These are phyloP conservation scores for Multifurca ochricompacta DNA, from an alignment of 768 basidiomycete species.

Conservation along the genomic window DNA sequence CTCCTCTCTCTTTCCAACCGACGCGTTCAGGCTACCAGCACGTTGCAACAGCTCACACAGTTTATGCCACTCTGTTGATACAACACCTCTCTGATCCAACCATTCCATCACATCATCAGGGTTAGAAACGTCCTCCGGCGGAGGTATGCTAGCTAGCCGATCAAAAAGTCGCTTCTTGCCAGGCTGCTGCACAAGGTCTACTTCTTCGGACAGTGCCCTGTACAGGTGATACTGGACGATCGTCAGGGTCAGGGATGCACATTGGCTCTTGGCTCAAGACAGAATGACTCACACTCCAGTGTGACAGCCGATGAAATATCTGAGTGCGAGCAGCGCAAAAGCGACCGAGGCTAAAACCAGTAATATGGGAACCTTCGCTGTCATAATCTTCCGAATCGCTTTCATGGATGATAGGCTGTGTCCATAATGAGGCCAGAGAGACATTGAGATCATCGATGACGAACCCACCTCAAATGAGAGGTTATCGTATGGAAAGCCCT, in stretches of 20 bases:
- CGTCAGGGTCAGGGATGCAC: not conserved
- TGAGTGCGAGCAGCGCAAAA: slow-evolving; percentile 66
- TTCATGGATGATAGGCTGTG: slow-evolving; percentile 13
- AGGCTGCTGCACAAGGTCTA: slow-evolving; percentile 42
- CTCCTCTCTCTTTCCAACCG: slow-evolving; percentile 41
- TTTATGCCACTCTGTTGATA: slow-evolving; percentile 63
- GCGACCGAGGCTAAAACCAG: slow-evolving; percentile 56
- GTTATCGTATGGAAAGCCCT: slow-evolving; percentile 63
- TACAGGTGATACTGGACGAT: slow-evolving; percentile 54
- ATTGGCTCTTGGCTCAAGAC: not conserved
- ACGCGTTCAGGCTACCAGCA: slow-evolving; percentile 55
- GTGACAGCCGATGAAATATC: slow-evolving; percentile 64
- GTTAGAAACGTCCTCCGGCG: slow-evolving; percentile 60
- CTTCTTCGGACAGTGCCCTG: slow-evolving; percentile 46
- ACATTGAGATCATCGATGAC: not conserved
- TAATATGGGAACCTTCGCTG: slow-evolving; percentile 16
- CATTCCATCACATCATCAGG: slow-evolving; percentile 79
- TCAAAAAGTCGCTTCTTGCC: slow-evolving; percentile 41
- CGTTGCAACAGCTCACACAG: slow-evolving; percentile 68
- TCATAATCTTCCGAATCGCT: slow-evolving; percentile 24
- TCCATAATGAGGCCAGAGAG: not conserved
- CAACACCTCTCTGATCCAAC: slow-evolving; percentile 62
- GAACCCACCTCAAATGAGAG: slow-evolving; percentile 54
- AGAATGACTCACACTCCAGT: slow-evolving; percentile 71
- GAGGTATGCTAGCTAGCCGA: slow-evolving; percentile 49